These are phyloP conservation scores for Vachellia collinsii DNA, from an alignment of 306 rosid species.

Conservation along the genomic window DNA sequence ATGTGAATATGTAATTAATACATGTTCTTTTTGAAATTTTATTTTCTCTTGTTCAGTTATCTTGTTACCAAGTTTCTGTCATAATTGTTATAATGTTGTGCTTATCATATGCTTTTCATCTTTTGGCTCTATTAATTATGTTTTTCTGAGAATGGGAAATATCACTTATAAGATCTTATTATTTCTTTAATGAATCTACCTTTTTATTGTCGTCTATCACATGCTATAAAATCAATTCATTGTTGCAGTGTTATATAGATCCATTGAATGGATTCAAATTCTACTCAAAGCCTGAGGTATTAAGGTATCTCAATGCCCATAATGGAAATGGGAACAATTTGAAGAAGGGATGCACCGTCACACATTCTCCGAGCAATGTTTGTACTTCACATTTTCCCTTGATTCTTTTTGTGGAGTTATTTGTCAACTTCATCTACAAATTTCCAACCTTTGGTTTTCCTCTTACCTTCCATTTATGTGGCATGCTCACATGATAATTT, in stretches of 20 bases:
- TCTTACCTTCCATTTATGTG: slow-evolving; percentile 11
- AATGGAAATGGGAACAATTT: slow-evolving; percentile 42
- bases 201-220: slow-evolving; percentile 18
- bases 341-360: slow-evolving; percentile 35
- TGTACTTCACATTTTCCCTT: slow-evolving; percentile 39
- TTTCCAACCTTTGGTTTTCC: neutral
- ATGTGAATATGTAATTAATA: slow-evolving; percentile 13
- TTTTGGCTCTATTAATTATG: neutral
- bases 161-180: slow-evolving; percentile 27
- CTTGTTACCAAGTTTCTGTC: neutral
- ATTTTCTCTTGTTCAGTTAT: neutral
- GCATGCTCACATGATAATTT: slow-evolving; percentile 10
- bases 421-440: slow-evolving; percentile 16
- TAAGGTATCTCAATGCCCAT: slow-evolving; percentile 64
- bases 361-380: slow-evolving; percentile 53
- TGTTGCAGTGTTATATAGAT: slow-evolving; percentile 75
- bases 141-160: neutral
- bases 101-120: slow-evolving; percentile 2
- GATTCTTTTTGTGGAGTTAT: neutral
- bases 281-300: slow-evolving; percentile 87
- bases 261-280: slow-evolving; percentile 62
- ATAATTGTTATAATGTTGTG: neutral
- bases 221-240: slow-evolving; percentile 27
- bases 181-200: neutral
- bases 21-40: neutral